These are phyloP conservation scores for Taphrina betulina DNA, from an alignment of 1,139 yeast species.

Conservation along the genomic window DNA sequence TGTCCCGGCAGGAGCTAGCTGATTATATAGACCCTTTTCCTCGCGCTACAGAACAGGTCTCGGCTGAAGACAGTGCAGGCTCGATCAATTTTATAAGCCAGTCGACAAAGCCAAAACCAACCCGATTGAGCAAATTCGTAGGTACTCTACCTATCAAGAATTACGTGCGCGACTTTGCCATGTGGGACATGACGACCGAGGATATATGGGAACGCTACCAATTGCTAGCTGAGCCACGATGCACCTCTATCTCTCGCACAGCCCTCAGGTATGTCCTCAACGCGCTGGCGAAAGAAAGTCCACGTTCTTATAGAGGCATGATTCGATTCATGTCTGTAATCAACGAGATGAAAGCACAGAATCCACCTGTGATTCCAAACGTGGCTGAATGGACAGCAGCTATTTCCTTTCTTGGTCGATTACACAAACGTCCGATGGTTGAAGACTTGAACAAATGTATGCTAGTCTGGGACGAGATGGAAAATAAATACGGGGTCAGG, in stretches of 20 bases:
- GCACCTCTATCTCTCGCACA: constrained; percentile 6
- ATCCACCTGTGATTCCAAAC: background rate
- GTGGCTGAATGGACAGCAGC: constrained; percentile 17
- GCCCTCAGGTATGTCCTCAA: constrained; percentile 10
- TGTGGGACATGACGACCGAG: constrained; percentile 29
- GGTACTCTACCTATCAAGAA: constrained; percentile 21
- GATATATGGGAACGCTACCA: constrained; percentile 12
- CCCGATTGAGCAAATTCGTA: constrained; percentile 6
- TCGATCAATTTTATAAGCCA: no score
- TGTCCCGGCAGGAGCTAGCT: background rate
- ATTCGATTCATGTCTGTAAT: constrained; percentile 4
- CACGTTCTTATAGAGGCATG: constrained; percentile 10
- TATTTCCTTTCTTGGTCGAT: constrained; percentile 19
- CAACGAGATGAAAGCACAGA: constrained; percentile 20
- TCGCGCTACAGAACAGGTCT: background rate
- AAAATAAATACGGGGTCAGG: background rate
- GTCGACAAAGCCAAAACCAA: no score
- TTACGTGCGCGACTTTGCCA: constrained; percentile 16
- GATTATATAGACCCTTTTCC: constrained; percentile 1
- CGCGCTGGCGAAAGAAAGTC: constrained; percentile 15
- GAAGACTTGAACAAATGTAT: constrained; percentile 3
- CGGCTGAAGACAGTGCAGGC: no score
- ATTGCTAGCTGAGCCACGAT: constrained; percentile 18
- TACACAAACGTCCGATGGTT: background rate
- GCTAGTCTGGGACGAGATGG: constrained; percentile 31